Evolutionary conservation across 2,329 filamentous ascomycete genomes (phyloP).

Genomic region (Aspergillus thermomutatus): DNA sequence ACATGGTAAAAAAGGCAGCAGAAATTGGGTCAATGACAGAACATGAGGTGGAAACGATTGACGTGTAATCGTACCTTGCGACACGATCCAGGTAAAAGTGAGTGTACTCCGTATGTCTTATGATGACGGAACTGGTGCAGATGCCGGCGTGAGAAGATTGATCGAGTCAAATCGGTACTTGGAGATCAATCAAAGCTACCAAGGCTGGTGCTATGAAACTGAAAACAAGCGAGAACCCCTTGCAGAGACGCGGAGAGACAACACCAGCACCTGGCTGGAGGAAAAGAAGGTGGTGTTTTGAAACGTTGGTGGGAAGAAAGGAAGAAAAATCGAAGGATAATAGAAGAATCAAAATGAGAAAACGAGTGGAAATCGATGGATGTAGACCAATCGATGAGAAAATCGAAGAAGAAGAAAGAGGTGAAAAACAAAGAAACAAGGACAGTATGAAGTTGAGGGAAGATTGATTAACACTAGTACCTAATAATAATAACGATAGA

Average conservation of each 20-base stretch:
- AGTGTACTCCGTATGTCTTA: slow-evolving; percentile 13
- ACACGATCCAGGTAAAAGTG: slow-evolving; percentile 6
- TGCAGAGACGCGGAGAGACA: slow-evolving; percentile 20
- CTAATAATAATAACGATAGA: slow-evolving; percentile 6
- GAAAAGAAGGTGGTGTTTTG: slow-evolving; percentile 15
- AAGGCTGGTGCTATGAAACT: slow-evolving; percentile 14
- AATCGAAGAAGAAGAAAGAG: slow-evolving; percentile 10
- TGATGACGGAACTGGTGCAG: slow-evolving; percentile 4
- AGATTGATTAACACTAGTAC: not conserved
- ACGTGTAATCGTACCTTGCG: slow-evolving; percentile 9
- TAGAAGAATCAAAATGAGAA: slow-evolving; percentile 11
- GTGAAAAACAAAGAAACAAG: slow-evolving; percentile 3
- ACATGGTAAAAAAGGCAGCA: not conserved
- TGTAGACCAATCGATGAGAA: slow-evolving; percentile 11
- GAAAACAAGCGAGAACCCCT: slow-evolving; percentile 15
- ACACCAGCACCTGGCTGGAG: slow-evolving; percentile 26
- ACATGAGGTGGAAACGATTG: not conserved
- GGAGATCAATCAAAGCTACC: slow-evolving; percentile 7
- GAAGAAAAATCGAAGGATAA: slow-evolving; percentile 10
- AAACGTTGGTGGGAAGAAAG: slow-evolving; percentile 16
- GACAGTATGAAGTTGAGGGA: slow-evolving; percentile 7
- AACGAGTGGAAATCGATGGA: slow-evolving; percentile 21
- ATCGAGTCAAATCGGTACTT: slow-evolving; percentile 8
- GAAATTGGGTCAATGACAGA: not conserved
- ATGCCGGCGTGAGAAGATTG: slow-evolving; percentile 4